phyloP scores from a whole-genome alignment of 495 filamentous ascomycete genomes.

The Penicillium bovifimosum region DNA sequence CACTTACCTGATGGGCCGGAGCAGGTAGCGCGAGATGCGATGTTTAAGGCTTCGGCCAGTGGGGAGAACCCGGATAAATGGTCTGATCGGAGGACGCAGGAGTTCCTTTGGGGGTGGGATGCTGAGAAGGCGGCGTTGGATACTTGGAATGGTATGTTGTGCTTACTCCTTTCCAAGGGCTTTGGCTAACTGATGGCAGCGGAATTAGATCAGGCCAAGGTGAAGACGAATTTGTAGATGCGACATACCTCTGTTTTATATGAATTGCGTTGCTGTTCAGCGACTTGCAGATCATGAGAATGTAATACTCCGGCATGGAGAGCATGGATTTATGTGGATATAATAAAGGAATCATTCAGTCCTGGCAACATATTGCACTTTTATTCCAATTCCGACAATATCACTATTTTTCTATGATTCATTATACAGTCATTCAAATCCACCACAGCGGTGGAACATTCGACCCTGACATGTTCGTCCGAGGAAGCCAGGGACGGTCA shows the following conservation, averaged over 20 bases:
- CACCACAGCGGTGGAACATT: slow-evolving; percentile 3
- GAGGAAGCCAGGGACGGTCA: slow-evolving; percentile 23
- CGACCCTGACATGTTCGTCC: slow-evolving; percentile 3
- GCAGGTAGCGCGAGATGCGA: slow-evolving; percentile 46
- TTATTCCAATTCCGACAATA: not conserved
- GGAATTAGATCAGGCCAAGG: not conserved
- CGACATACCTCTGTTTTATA: slow-evolving; percentile 4
- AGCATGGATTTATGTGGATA: not conserved
- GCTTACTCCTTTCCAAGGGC: not conserved
- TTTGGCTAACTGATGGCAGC: slow-evolving; percentile 8
- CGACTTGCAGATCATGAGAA: not conserved
- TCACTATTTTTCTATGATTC: slow-evolving; percentile 14
- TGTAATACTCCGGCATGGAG: not conserved
- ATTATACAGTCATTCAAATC: slow-evolving; percentile 30
- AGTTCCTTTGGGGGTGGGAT: slow-evolving; percentile 46
- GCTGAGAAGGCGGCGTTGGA: slow-evolving; percentile 40
- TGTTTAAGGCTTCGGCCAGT: slow-evolving; percentile 32
- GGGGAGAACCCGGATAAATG: slow-evolving; percentile 43
- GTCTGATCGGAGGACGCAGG: slow-evolving; percentile 44
- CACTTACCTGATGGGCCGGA: slow-evolving; percentile 51
- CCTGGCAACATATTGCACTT: slow-evolving; percentile 1
- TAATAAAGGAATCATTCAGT: not conserved
- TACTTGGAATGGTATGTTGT: slow-evolving; percentile 35
- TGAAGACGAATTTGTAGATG: slow-evolving; percentile 11
- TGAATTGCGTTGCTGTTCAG: not conserved